Percentiles rank a stretch among this genome's conserved stretches.
These are phyloP conservation scores for Nannizziopsis barbatae DNA, from an alignment of 2,329 filamentous ascomycete species.

Conservation along the genomic window DNA sequence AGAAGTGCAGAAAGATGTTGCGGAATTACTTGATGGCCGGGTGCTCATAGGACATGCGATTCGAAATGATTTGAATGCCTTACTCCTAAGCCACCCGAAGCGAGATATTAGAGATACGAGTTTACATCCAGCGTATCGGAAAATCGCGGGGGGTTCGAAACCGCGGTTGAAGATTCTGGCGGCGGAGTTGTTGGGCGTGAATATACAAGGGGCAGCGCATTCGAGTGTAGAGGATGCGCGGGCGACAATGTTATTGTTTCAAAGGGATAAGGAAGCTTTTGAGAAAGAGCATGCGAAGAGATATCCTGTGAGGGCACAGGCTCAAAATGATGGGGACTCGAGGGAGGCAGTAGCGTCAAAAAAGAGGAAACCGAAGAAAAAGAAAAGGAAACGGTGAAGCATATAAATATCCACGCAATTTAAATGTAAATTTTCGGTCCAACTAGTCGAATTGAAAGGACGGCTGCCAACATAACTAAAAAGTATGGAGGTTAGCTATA, in stretches of 20 bases:
- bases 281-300: conserved; percentile 66
- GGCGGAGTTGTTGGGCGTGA: conserved; percentile 45
- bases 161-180: conserved; percentile 47
- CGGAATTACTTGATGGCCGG: conserved; percentile 55
- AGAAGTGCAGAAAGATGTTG: conserved; percentile 63
- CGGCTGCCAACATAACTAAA: too few relatives aligned
- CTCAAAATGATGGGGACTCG: conserved; percentile 28
- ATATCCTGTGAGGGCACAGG: conserved; percentile 41
- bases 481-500: too few relatives aligned
- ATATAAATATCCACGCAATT: too few relatives aligned
- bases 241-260: conserved; percentile 80
- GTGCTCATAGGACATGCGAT: conserved; percentile 78
- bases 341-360: conserved; percentile 35
- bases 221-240: conserved; percentile 65
- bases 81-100: conserved; percentile 67
- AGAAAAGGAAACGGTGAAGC: conserved; percentile 25
- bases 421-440: too few relatives aligned
- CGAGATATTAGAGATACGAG: conserved; percentile 77
- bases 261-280: conserved; percentile 71
- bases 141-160: conserved; percentile 40
- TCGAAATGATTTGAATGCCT: conserved; percentile 60
- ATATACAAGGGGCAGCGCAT: conserved; percentile 51
- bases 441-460: too few relatives aligned
- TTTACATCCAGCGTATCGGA: conserved; percentile 61
- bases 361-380: conserved; percentile 39